Base-by-base conservation (phyloP, 176 grass and related monocot species). In the Phyllostachys edulis region DNA sequence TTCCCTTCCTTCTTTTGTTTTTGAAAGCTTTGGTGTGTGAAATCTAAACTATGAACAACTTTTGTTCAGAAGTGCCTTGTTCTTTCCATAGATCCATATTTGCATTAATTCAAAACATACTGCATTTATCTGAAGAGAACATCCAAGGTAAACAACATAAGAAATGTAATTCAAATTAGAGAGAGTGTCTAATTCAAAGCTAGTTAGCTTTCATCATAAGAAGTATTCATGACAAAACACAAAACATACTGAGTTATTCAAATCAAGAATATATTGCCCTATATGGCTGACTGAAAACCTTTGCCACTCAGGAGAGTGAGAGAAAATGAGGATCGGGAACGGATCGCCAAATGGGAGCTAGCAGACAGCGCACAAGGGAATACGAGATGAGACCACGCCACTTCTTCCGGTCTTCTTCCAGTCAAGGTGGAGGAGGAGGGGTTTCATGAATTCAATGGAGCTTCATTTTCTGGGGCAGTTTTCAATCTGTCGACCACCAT, bases 401-500 rank as follows among this genome's bases (percentile, higher is more conserved):
- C 89, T 98, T 72, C 87, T 97, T 49, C 92, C 90, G 0, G 70
- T 81, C 89, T 98, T 72, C 87, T 97, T 49, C 92, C 90, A 0
- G 70, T 81, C 71, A 85, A 65, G 56, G 85, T 32, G 45, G 84
- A 78, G 7, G 90, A 88, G 3, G 84, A 83, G 1, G 81, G 81
- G 23, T 81, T 87, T 61, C 82, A 75, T 37, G 89, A 91, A 69
- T 79, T 80, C 61, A 82, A 77, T 8, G 90, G 87, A 34, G 91
- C 86, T 63, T 98, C 96, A 18, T 93, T 95, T n/a, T 70, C 87
- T 12, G 91, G 93, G 17, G 89, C 93, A 0, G 91, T 98, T 36
- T 95, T 98, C 82, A 95, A 92, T 79, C 89, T 98, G 57, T 98
- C 96, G 1, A 98, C 93, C 16, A 90, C 84, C 65, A 98, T 89